These are phyloP conservation scores for Plasmopara halstedii DNA, from an alignment of 352 stramenopile species.

Conservation along the genomic window DNA sequence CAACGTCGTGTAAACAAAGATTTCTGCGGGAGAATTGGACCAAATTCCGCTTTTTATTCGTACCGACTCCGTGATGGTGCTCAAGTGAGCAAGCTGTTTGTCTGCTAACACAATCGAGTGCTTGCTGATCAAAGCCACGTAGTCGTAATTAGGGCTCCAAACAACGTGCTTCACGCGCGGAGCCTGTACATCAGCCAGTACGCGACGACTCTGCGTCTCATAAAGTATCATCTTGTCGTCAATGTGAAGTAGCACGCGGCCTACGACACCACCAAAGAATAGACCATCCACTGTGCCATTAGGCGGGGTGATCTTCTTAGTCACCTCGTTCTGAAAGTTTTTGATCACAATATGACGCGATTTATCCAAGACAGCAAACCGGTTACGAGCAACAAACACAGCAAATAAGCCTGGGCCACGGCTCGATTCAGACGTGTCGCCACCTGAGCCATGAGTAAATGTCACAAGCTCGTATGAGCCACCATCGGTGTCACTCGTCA, in stretches of 20 bases:
- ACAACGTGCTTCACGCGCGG: constrained; percentile 97
- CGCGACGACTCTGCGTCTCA: constrained; percentile 95
- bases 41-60: constrained; percentile 93
- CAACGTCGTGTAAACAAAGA: constrained; percentile 98
- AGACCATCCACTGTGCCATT: constrained; percentile 93
- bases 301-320: constrained; percentile 95
- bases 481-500: constrained; percentile 94
- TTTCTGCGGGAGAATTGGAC: constrained; percentile 84
- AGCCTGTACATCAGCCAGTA: constrained; percentile 94
- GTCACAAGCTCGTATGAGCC: constrained; percentile 97
- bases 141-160: constrained; percentile 95
- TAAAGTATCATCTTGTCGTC: constrained; percentile 98
- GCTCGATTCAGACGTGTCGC: constrained; percentile 89
- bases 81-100: constrained; percentile 97
- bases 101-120: constrained; percentile 96
- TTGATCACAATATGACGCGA: constrained; percentile 96
- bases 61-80: constrained; percentile 96
- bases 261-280: constrained; percentile 95
- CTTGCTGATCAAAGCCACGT: constrained; percentile 97
- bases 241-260: constrained; percentile 94
- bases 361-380: constrained; percentile 98
- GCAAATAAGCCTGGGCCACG: constrained; percentile 91
- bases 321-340: constrained; percentile 99
- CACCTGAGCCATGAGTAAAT: constrained; percentile 74
- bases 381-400: constrained; percentile 96